These are phyloP conservation scores for Taiozyma sp. DNA, from an alignment of 1,139 yeast genomes.

Conservation along the genomic window DNA sequence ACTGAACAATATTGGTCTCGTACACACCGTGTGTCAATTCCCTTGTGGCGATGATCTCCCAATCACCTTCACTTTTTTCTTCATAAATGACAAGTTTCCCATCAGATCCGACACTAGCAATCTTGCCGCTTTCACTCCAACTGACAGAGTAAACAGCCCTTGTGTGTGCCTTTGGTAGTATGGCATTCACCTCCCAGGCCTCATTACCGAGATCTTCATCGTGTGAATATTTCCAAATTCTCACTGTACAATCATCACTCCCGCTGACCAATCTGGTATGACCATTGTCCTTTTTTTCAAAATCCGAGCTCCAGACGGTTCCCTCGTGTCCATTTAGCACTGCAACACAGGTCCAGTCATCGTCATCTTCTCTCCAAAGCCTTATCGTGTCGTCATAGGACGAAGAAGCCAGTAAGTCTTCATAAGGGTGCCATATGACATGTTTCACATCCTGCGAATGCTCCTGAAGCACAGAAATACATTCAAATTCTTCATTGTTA, in stretches of 20 bases:
- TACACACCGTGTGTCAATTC: constrained; percentile 71
- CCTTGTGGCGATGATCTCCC: constrained; percentile 53
- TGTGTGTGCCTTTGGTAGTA: constrained; percentile 62
- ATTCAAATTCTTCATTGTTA: constrained; percentile 90
- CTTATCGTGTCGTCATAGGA: constrained; percentile 90
- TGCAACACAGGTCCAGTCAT: constrained; percentile 89
- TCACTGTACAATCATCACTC: constrained; percentile 73
- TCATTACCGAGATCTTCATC: constrained; percentile 46
- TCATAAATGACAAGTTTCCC: constrained; percentile 71
- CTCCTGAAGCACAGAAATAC: constrained; percentile 88
- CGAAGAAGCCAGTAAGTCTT: constrained; percentile 72
- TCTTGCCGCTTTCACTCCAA: constrained; percentile 72
- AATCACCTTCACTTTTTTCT: constrained; percentile 34
- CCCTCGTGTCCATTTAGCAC: constrained; percentile 81
- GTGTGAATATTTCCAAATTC: constrained; percentile 58
- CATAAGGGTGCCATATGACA: constrained; percentile 80
- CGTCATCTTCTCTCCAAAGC: constrained; percentile 81
- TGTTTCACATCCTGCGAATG: constrained; percentile 94
- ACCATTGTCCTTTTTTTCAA: constrained; percentile 39
- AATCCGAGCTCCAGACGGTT: constrained; percentile 90
- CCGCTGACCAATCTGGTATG: constrained; percentile 62
- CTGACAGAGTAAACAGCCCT: constrained; percentile 80
- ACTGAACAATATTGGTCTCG: constrained; percentile 74
- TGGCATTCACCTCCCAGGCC: constrained; percentile 69
- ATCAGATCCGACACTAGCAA: constrained; percentile 86